Base-by-base conservation (phyloP, 495 filamentous ascomycete species). In the Durotheca rogersii region DNA sequence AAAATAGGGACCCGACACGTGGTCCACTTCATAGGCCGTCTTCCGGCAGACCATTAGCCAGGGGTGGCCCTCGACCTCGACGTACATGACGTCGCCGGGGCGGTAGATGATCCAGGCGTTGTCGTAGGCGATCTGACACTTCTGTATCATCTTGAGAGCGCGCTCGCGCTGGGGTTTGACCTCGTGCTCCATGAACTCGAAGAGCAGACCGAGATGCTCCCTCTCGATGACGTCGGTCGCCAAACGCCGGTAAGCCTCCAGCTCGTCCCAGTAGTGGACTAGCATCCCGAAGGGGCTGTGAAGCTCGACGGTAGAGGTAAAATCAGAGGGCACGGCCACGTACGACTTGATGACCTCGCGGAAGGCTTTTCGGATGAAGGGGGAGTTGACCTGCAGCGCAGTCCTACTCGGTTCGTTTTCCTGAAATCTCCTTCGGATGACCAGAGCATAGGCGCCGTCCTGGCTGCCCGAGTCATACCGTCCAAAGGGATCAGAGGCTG, bases 311-410 rank as follows among this genome's bases (percentile, higher is more conserved):
- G 66, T 44, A 6, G 59, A 54, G n/a, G 47, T 56, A 16, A 67
- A 67, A 41, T 70, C 67, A 0, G 66, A 57, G 6, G 69, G 64
- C 7, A 68, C 66, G 1, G 58, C 48, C 1, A 69, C 61, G 30
- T 76, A 73, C 21, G 65, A 71, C n/a, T 60, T 60, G 34, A 77
- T 51, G 3, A 71, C 60, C 7, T 60, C 46, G n/a, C 59, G 55
- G 11, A 65, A 62, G 11, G 64, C 62, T 31, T 54, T 56, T 16
- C 73, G 63, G 9, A 78, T 64, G 17, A 69, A 47, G 1, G 67
- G 68, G 1, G 75, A 78, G 42, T 78, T 74, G 48, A 78, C 65
- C 14, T 66, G 51, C 10, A 78, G 44, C 5, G 36, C 56, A 9
- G 61, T 70, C 49, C 62, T 67, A 37, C 61, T 59, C 7, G 61